These are phyloP conservation scores for Nowakowskiella sp. DNA, from an alignment of 192 early-diverging fungal genomes.

Conservation along the genomic window DNA sequence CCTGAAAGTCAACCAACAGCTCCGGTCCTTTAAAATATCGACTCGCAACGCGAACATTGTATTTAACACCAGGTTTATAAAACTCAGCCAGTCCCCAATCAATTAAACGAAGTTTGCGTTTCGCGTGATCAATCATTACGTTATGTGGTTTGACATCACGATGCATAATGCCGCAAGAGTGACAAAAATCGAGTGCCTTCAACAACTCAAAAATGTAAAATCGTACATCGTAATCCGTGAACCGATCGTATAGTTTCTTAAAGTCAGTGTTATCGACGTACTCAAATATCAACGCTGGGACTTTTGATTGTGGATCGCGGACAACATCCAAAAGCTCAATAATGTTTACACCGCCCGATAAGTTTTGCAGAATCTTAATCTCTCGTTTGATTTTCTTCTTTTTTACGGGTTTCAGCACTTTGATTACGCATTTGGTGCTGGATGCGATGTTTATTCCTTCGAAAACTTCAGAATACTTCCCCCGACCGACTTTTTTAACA, in stretches of 20 bases:
- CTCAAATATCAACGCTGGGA: constrained; percentile 94
- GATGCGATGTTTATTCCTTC: constrained; percentile 85
- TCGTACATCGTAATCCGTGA: constrained; percentile 90
- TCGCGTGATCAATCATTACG: constrained; percentile 99
- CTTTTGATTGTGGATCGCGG: constrained; percentile 92
- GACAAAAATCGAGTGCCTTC: constrained; percentile 96
- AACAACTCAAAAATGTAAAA: constrained; percentile 95
- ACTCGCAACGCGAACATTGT: constrained; percentile 97
- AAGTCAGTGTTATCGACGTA: constrained; percentile 97
- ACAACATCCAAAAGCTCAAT: constrained; percentile 90
- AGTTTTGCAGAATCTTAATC: constrained; percentile 97
- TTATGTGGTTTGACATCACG: constrained; percentile 98
- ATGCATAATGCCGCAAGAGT: constrained; percentile 98
- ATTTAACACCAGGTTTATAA: constrained; percentile 93
- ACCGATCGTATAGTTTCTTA: constrained; percentile 89
- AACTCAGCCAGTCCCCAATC: constrained; percentile 99
- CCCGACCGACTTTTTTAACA: constrained; percentile 92
- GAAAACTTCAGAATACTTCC: constrained; percentile 99
- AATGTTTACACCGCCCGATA: constrained; percentile 90
- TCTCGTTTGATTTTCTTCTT: constrained; percentile 99
- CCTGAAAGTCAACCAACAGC: constrained; percentile 94
- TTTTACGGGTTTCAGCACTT: constrained; percentile 98
- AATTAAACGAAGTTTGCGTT: constrained; percentile 86
- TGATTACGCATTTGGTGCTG: constrained; percentile 92
- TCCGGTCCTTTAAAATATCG: constrained; percentile 99